These are phyloP conservation scores for Ehretia macrophylla DNA, from an alignment of 257 asterid species.

Conservation along the genomic window DNA sequence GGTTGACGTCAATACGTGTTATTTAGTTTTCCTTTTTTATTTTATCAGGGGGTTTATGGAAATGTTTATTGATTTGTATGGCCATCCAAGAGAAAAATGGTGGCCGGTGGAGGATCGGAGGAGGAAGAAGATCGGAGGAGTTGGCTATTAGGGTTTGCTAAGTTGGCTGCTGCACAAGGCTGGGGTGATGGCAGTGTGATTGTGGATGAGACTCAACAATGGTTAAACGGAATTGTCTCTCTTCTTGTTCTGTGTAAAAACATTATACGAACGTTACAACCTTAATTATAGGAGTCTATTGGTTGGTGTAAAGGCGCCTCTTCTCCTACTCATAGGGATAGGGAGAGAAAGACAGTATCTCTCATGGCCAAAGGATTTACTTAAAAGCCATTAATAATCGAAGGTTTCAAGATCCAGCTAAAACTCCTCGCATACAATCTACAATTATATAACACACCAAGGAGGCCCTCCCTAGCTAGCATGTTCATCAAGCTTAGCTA, in stretches of 20 bases:
- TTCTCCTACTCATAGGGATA: neutral
- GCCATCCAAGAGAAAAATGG: constrained; percentile 4
- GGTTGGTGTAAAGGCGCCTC: neutral
- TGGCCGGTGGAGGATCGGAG: constrained; percentile 6
- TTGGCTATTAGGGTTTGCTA: constrained; percentile 5
- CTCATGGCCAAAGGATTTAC: neutral
- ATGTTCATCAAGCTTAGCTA: too few species aligned
- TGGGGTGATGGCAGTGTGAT: neutral
- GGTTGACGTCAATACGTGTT: too few species aligned
- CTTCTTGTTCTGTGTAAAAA: constrained; percentile 1
- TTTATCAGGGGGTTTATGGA: neutral
- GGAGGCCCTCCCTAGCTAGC: too few species aligned
- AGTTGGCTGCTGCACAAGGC: too few species aligned
- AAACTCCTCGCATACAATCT: too few species aligned
- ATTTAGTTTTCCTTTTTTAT: too few species aligned
- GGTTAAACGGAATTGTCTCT: constrained; percentile 19
- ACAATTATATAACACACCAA: too few species aligned
- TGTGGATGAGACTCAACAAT: constrained; percentile 4
- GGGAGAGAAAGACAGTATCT: neutral
- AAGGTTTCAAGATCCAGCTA: too few species aligned
- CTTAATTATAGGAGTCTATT: constrained; percentile 18
- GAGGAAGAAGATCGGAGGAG: constrained; percentile 11
- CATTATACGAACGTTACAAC: constrained; percentile 10
- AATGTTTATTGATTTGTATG: neutral
- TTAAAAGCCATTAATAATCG: too few species aligned